These are phyloP conservation scores for Silene noctiflora DNA, from an alignment of 179 eudicot species.

Conservation along the genomic window DNA sequence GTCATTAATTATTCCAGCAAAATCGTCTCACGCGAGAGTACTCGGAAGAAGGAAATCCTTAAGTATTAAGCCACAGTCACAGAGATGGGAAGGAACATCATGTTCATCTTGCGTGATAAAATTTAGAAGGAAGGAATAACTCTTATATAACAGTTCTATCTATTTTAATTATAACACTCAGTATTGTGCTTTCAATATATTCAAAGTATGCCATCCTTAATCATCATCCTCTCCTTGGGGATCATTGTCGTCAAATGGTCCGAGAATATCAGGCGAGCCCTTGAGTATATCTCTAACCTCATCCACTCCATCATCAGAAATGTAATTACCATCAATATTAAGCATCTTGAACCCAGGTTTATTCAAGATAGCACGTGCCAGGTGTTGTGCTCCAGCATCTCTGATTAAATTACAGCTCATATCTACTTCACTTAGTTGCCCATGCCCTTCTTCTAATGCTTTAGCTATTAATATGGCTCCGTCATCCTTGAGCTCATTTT, in stretches of 20 bases:
- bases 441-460: constrained; percentile 43
- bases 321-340: constrained; percentile 51
- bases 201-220: too few relatives aligned
- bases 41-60: too few relatives aligned
- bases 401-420: constrained; percentile 45
- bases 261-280: constrained; percentile 43
- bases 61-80: too few relatives aligned
- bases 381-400: constrained; percentile 46
- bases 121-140: too few relatives aligned
- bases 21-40: too few relatives aligned
- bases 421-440: constrained; percentile 45
- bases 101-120: too few relatives aligned
- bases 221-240: constrained; percentile 44
- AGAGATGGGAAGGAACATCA: too few relatives aligned
- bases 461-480: constrained; percentile 50
- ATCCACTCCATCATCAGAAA: constrained; percentile 55
- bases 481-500: constrained; percentile 61
- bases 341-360: constrained; percentile 48
- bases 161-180: too few relatives aligned
- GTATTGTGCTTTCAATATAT: constrained; percentile 3
- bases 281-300: constrained; percentile 46
- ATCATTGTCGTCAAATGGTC: constrained; percentile 61
- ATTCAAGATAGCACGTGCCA: constrained; percentile 42
- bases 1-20: too few relatives aligned
- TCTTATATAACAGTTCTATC: too few relatives aligned